Conservation (phyloP, 2,329 filamentous ascomycete species). For the Ophiocordyceps robertsii region DNA sequence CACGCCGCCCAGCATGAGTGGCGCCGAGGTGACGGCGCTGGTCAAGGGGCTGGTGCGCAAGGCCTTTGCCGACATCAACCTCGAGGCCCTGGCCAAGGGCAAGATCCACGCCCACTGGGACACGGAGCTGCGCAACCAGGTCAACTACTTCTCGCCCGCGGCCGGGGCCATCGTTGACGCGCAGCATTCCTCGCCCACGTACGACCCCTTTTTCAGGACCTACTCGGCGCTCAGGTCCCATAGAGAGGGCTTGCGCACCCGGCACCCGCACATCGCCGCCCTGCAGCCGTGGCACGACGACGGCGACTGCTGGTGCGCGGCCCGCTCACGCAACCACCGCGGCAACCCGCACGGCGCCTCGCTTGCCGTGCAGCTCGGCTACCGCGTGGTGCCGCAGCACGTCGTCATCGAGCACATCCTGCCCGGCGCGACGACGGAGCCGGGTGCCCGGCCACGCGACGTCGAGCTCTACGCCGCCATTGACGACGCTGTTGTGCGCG, state of each 20-base stretch:
- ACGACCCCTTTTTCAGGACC: constrained; percentile 16
- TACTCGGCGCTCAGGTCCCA: constrained; percentile 2
- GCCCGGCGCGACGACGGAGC: constrained; percentile 44
- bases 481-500: constrained; percentile 27
- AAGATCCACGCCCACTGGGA: constrained; percentile 31
- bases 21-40: constrained; percentile 25
- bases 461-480: constrained; percentile 59
- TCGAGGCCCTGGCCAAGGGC: constrained; percentile 32
- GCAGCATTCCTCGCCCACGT: constrained; percentile 45
- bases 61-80: constrained; percentile 28
- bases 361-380: constrained; percentile 48
- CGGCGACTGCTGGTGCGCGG: constrained; percentile 80
- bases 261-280: constrained; percentile 34
- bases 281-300: constrained; percentile 60
- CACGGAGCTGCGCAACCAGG: constrained; percentile 31
- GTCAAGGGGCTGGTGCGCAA: constrained; percentile 28
- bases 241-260: constrained; percentile 8
- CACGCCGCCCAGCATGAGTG: constrained; percentile 19
- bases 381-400: constrained; percentile 50
- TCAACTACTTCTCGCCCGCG: constrained; percentile 62
- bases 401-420: constrained; percentile 62
- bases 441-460: constrained; percentile 47
- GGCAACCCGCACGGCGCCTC: constrained; percentile 40
- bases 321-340: constrained; percentile 23
- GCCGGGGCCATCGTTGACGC: constrained; percentile 54